Conservation (phyloP, 495 filamentous ascomycete genomes). For the Penicillium verhagenii region DNA sequence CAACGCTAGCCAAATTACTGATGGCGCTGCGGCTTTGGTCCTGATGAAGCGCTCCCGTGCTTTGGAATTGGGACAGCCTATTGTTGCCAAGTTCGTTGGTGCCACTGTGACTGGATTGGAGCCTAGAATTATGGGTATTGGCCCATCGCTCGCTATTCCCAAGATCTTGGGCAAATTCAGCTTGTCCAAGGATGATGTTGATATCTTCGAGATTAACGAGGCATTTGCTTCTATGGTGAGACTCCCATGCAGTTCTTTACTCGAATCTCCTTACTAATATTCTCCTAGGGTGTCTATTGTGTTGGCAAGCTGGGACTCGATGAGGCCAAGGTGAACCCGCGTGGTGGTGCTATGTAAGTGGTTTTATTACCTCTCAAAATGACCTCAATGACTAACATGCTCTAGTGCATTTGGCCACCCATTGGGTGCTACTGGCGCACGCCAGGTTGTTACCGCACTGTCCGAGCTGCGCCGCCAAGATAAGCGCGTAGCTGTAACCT, state of each 20-base stretch:
- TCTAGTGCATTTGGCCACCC: slow-evolving; percentile 73
- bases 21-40: slow-evolving; percentile 86
- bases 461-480: slow-evolving; percentile 73
- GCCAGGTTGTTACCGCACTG: slow-evolving; percentile 82
- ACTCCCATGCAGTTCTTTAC: too few relatives aligned
- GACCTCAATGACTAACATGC: slow-evolving; percentile 2
- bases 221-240: slow-evolving; percentile 91
- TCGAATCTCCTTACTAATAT: not conserved
- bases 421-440: slow-evolving; percentile 72
- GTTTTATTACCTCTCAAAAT: not conserved
- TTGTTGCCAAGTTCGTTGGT: slow-evolving; percentile 88
- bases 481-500: slow-evolving; percentile 78
- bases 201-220: slow-evolving; percentile 94
- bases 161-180: slow-evolving; percentile 82
- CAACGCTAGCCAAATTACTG: slow-evolving; percentile 91
- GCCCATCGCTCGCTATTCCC: slow-evolving; percentile 86
- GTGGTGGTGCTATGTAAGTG: slow-evolving; percentile 70
- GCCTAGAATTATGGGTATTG: slow-evolving; percentile 96
- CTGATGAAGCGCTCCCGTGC: slow-evolving; percentile 92
- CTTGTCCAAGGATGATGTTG: slow-evolving; percentile 75
- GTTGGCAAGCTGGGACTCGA: slow-evolving; percentile 73
- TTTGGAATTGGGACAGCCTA: slow-evolving; percentile 78
- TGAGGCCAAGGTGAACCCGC: slow-evolving; percentile 81
- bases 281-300: slow-evolving; percentile 73
- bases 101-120: slow-evolving; percentile 84